A percentile compares a stretch with the other conserved stretches of the same genome.
Conservation (phyloP, 352 stramenopile species). For the Phytopythium oedochilum region DNA sequence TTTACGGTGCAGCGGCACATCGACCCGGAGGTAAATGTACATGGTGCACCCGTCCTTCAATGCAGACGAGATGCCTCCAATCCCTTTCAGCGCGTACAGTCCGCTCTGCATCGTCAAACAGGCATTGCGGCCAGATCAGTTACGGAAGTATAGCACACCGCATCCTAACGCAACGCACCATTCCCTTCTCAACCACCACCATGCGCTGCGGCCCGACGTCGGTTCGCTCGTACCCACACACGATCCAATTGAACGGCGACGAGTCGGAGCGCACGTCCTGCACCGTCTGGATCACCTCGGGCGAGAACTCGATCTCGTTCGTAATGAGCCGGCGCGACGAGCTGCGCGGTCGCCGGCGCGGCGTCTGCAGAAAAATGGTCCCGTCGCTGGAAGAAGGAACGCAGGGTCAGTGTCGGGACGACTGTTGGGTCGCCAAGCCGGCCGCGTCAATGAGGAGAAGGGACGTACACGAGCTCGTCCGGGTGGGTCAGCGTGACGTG, state of each 20-base stretch:
- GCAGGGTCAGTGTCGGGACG: constrained; percentile 1
- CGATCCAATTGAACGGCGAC: constrained; percentile 81
- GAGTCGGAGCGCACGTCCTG: constrained; percentile 79
- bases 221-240: constrained; percentile 71
- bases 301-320: constrained; percentile 79
- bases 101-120: constrained; percentile 41
- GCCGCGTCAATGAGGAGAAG: background rate
- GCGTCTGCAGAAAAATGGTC: constrained; percentile 55
- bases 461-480: constrained; percentile 69
- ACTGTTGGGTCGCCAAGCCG: background rate
- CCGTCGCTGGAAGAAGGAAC: constrained; percentile 33
- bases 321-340: constrained; percentile 70
- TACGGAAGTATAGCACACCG: background rate
- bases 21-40: constrained; percentile 89
- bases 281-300: constrained; percentile 60
- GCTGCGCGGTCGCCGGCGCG: constrained; percentile 53
- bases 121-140: constrained; percentile 1
- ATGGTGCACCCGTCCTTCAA: constrained; percentile 76
- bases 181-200: constrained; percentile 80
- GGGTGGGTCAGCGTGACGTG: constrained; percentile 73
- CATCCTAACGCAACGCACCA: constrained; percentile 34
- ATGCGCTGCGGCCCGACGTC: constrained; percentile 61
- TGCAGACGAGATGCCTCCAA: constrained; percentile 71
- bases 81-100: constrained; percentile 76
- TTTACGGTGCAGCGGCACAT: constrained; percentile 75